phyloP scores from a whole-genome alignment of 805 yeast species.

The Saccharomycopsis sp. region DNA sequence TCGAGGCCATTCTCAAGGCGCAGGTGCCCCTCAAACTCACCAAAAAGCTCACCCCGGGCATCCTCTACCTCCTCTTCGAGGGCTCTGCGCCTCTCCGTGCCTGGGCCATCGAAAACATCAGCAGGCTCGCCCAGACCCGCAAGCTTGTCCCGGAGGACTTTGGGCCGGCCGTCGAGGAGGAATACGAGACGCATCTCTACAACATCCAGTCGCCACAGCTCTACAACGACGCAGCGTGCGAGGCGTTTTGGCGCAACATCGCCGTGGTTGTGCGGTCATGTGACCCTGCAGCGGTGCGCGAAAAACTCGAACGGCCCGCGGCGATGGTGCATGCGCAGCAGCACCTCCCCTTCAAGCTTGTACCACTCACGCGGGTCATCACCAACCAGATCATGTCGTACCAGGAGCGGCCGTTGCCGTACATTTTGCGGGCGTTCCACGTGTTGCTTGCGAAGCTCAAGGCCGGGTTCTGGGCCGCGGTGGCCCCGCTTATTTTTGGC shows the following conservation, averaged over 20 bases:
- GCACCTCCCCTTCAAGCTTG: slow-evolving; percentile 28
- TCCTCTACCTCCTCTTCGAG: slow-evolving; percentile 47
- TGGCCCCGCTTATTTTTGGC: slow-evolving; percentile 47
- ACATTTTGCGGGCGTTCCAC: slow-evolving; percentile 46
- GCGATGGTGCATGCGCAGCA: slow-evolving; percentile 23
- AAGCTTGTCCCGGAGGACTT: slow-evolving; percentile 23
- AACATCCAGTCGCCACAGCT: slow-evolving; percentile 46
- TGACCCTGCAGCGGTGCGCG: slow-evolving; percentile 31
- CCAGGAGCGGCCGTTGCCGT: slow-evolving; percentile 38
- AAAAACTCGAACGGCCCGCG: slow-evolving; percentile 25
- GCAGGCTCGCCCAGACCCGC: slow-evolving; percentile 20
- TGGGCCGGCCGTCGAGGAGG: slow-evolving; percentile 43
- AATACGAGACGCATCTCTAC: slow-evolving; percentile 44
- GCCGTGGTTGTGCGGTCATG: slow-evolving; percentile 32
- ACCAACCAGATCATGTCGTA: slow-evolving; percentile 47
- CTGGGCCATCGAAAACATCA: slow-evolving; percentile 41
- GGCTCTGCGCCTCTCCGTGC: slow-evolving; percentile 40
- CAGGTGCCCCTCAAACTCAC: slow-evolving; percentile 26
- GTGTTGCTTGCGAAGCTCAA: slow-evolving; percentile 38
- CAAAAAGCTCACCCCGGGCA: slow-evolving; percentile 39
- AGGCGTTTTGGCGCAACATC: slow-evolving; percentile 43
- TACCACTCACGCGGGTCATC: slow-evolving; percentile 35
- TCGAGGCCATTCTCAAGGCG: slow-evolving; percentile 27
- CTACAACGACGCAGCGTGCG: slow-evolving; percentile 37
- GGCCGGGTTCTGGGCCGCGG: slow-evolving; percentile 45